These are phyloP conservation scores for Cudoniella acicularis DNA, from an alignment of 495 filamentous ascomycete genomes.

Conservation along the genomic window DNA sequence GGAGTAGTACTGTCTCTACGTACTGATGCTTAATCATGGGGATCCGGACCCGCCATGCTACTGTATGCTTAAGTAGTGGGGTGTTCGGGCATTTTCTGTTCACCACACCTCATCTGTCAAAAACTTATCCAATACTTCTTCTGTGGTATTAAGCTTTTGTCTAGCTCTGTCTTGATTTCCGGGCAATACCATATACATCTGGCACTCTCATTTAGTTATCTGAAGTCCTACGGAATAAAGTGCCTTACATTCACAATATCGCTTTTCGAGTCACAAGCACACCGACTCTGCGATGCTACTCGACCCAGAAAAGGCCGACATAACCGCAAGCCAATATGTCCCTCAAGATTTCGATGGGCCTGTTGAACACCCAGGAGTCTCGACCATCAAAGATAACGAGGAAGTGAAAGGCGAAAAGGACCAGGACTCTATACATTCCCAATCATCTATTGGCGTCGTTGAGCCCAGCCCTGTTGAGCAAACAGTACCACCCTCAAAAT, in stretches of 20 bases:
- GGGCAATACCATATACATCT: too few species aligned
- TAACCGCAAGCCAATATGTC: constrained; percentile 8
- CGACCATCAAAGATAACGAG: constrained; percentile 9
- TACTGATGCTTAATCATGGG: neutral
- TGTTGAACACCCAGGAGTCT: constrained; percentile 13
- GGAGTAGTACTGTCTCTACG: too few species aligned
- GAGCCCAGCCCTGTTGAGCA: constrained; percentile 6
- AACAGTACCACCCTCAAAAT: constrained; percentile 18
- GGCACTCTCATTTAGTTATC: too few species aligned
- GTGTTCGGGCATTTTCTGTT: neutral
- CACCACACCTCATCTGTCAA: constrained; percentile 1
- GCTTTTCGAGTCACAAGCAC: neutral
- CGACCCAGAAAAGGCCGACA: constrained; percentile 17
- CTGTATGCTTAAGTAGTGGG: neutral
- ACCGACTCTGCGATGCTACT: constrained; percentile 14
- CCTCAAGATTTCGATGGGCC: constrained; percentile 16
- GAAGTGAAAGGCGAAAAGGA: neutral
- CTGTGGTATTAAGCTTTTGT: too few species aligned
- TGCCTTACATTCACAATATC: neutral
- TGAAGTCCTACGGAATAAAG: too few species aligned
- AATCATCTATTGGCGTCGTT: constrained; percentile 15
- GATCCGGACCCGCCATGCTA: too few species aligned
- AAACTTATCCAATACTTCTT: too few species aligned
- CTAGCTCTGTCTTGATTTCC: too few species aligned
- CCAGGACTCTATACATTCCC: constrained; percentile 15